Conservation (phyloP, 345 rosid species). For the Eucalyptus dawsonii region DNA sequence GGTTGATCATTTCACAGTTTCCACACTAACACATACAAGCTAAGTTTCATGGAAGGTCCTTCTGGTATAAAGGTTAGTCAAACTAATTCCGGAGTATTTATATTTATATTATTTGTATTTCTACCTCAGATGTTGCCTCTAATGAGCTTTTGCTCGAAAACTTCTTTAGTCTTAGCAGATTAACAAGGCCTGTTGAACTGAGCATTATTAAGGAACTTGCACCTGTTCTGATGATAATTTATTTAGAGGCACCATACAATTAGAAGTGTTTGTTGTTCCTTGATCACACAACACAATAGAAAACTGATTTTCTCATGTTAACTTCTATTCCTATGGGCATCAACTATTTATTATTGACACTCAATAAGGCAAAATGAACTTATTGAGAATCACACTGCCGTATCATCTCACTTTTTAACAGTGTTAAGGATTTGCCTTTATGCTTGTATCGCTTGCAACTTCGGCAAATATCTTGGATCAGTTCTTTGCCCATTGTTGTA, state of each 20-base stretch:
- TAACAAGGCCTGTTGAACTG: background rate
- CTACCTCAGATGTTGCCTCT: background rate
- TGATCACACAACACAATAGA: background rate
- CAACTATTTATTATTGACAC: background rate
- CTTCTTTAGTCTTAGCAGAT: background rate
- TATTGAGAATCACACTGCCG: background rate
- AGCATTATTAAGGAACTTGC: background rate
- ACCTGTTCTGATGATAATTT: background rate
- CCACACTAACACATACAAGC: constrained; percentile 85
- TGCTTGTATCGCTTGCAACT: background rate
- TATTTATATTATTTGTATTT: background rate
- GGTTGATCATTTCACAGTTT: constrained; percentile 97
- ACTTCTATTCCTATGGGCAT: background rate
- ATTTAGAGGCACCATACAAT: background rate
- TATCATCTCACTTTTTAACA: background rate
- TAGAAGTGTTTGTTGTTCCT: background rate
- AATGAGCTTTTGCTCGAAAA: background rate
- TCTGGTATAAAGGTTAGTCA: constrained; percentile 77
- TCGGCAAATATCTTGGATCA: background rate
- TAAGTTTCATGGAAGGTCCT: constrained; percentile 94
- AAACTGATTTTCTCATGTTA: background rate
- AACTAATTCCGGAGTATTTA: background rate
- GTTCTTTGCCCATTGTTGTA: background rate
- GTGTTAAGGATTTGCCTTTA: background rate
- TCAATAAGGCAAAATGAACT: background rate